phyloP scores from a whole-genome alignment of 305 asterid species.

The Solanum hybrid region DNA sequence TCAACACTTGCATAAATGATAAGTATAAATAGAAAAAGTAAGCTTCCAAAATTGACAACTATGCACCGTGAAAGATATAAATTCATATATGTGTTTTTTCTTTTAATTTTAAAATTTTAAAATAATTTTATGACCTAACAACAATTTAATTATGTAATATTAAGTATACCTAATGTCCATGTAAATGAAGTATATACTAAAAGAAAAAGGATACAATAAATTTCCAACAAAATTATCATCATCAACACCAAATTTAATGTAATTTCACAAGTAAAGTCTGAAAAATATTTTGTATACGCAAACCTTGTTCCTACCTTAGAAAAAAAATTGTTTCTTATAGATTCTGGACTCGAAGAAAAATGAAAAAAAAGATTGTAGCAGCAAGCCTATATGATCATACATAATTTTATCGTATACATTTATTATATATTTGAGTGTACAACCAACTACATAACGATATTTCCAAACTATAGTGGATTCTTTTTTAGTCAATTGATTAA shows the following conservation, averaged over 20 bases:
- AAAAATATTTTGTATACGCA: not conserved
- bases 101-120: not conserved
- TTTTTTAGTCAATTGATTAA: not conserved
- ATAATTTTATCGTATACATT: not conserved
- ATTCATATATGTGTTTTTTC: not conserved
- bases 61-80: not conserved
- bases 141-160: not conserved
- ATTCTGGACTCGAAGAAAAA: not conserved
- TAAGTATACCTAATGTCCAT: not conserved
- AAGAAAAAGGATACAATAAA: not conserved
- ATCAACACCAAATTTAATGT: not conserved
- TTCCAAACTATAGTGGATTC: not conserved
- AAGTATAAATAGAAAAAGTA: not conserved
- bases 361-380: not conserved
- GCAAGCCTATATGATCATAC: not conserved
- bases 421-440: not conserved
- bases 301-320: not conserved
- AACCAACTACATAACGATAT: not conserved
- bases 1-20: not conserved
- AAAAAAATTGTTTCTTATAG: too few species aligned
- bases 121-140: not conserved
- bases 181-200: not conserved
- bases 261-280: too few species aligned
- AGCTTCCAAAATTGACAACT: not conserved
- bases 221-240: not conserved